A percentile compares a stretch with the other conserved stretches of the same genome.
Conservation (phyloP, 2,329 filamentous ascomycete species). For the Orbilia javanica region DNA sequence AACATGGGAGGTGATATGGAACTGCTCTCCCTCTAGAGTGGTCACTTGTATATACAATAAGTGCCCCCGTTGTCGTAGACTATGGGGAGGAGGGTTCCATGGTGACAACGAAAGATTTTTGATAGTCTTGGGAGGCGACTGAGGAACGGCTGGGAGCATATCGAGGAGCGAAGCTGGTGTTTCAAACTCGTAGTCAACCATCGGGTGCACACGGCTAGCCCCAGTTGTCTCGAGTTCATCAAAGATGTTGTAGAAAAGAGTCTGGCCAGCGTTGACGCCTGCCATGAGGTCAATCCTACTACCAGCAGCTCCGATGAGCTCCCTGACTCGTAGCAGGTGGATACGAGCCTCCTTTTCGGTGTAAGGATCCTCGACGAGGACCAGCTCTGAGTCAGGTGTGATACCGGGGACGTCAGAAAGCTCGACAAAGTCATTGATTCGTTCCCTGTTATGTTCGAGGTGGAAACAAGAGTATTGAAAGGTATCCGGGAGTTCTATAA, state of each 20-base stretch:
- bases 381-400: slow-evolving; percentile 80
- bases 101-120: slow-evolving; percentile 89
- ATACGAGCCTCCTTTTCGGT: slow-evolving; percentile 98
- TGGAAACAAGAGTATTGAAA: slow-evolving; percentile 99
- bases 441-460: slow-evolving; percentile 87
- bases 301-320: slow-evolving; percentile 91
- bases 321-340: slow-evolving; percentile 89
- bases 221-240: slow-evolving; percentile 75
- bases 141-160: slow-evolving; percentile 75
- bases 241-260: slow-evolving; percentile 73
- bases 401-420: slow-evolving; percentile 89
- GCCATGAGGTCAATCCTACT: slow-evolving; percentile 88
- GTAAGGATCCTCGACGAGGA: slow-evolving; percentile 91
- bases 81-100: slow-evolving; percentile 96
- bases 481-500: slow-evolving; percentile 91
- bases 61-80: slow-evolving; percentile 90
- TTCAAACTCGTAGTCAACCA: slow-evolving; percentile 80
- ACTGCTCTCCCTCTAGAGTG: slow-evolving; percentile 94
- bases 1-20: slow-evolving; percentile 91
- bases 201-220: slow-evolving; percentile 69
- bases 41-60: slow-evolving; percentile 89
- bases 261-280: slow-evolving; percentile 85
- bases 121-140: slow-evolving; percentile 85
- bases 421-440: slow-evolving; percentile 94
- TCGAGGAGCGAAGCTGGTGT: slow-evolving; percentile 76